phyloP scores from a whole-genome alignment of 352 stramenopile species.

The Elongisporangium undulatum region DNA sequence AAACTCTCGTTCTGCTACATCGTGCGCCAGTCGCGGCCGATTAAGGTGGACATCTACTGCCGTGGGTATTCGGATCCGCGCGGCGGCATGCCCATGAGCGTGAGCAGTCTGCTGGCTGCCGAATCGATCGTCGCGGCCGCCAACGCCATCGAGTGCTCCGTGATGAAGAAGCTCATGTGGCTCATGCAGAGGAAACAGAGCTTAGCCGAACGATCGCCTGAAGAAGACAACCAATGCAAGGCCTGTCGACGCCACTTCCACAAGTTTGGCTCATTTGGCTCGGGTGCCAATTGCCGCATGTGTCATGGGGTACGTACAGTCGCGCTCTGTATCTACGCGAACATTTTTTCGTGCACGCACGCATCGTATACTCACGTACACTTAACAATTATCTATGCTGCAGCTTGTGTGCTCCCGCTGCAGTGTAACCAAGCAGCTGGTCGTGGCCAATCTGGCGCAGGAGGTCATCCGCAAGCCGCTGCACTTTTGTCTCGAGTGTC shows the following conservation, averaged over 20 bases:
- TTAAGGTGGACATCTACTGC: conserved; percentile 31
- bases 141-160: conserved; percentile 34
- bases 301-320: conserved; percentile 5
- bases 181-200: conserved; percentile 14
- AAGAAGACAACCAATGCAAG: not conserved
- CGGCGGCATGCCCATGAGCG: conserved; percentile 28
- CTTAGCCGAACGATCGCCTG: not conserved
- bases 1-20: conserved; percentile 40
- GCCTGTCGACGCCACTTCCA: not conserved
- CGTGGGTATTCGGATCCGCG: conserved; percentile 35
- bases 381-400: not conserved
- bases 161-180: conserved; percentile 47
- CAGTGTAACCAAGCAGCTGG: conserved; percentile 1
- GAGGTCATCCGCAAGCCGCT: conserved; percentile 19
- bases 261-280: conserved; percentile 4
- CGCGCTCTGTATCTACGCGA: not conserved
- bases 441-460: not conserved
- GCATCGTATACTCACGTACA: not conserved
- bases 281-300: not conserved
- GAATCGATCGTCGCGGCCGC: conserved; percentile 29
- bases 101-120: conserved; percentile 9
- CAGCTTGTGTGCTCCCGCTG: conserved; percentile 8
- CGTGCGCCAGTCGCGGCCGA: conserved; percentile 18
- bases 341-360: not conserved
- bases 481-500: conserved; percentile 53